Base-by-base conservation (phyloP, 305 asterid species). In the Withania somnifera region DNA sequence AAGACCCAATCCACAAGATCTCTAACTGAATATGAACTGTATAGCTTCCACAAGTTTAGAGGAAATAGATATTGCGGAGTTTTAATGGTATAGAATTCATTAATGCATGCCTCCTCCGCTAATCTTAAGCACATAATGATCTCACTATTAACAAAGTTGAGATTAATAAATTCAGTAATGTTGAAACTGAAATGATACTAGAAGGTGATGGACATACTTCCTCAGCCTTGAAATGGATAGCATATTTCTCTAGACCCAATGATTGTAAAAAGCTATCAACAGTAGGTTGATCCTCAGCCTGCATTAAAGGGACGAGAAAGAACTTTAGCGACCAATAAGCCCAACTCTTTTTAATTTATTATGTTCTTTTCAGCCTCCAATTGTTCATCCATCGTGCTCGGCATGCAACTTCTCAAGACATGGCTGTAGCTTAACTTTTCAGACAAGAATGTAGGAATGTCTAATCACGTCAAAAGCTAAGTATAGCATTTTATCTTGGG, bases 261-360 rank as follows among this genome's bases (percentile, higher is more conserved):
- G 94, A 87, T 54, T 87, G 93, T 89, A 95, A 83, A 86, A 95
- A 92, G 86, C 93, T 88, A 86, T 95, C 99, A 84, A 95, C 95
- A 60, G 93, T 87, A 54, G 87, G 85, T 36, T 88, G 90, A 85
- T 91, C 96, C 81, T 94, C 91, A 82, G 84, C 90, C 98, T 95
- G 93, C 89, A 87, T 26, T 75, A 53, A 87, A 15, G 84, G 54
- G 80, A 81, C 67, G 77, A 61, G 63, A 83, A 80, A 50, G 47
- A 64, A 24, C 57, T 24, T 57, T 64, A 80, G 64, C 50, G 50
- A 57, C 36, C 32, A 40, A 77, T 42, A 51, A 61, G 47, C 51
- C 58, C 45, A 38, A n/a, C 1, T 50, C 14, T 30, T 17, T 47
- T 58, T 15, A 26, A 73, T 60, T 47, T 73, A 22, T 24, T 50